A percentile compares a stretch with the other conserved stretches of the same genome.
Conservation (phyloP, 2,329 filamentous ascomycete genomes). For the Talaromyces sp. region DNA sequence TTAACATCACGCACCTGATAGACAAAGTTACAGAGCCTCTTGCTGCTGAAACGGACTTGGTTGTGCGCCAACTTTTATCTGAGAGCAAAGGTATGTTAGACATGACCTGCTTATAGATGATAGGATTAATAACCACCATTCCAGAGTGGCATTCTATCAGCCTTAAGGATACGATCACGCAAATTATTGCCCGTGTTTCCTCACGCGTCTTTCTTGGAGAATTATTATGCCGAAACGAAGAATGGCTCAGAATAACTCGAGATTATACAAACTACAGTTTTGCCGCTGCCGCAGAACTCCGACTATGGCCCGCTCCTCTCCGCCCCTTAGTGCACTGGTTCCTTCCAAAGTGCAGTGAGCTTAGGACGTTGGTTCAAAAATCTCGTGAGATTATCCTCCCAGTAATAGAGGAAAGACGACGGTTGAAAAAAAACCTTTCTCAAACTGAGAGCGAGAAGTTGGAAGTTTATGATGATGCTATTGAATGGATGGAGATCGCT, state of each 20-base stretch:
- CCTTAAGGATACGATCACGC: not conserved
- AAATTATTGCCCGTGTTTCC: conserved; percentile 14
- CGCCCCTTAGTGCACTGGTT: conserved; percentile 40
- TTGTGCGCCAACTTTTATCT: not conserved
- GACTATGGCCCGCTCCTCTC: conserved; percentile 34
- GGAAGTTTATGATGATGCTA: not conserved
- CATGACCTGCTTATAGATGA: not conserved
- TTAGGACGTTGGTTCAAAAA: conserved; percentile 43
- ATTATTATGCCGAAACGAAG: conserved; percentile 10
- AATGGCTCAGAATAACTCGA: conserved; percentile 14
- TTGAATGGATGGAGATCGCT: not conserved
- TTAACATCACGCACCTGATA: conserved; percentile 9
- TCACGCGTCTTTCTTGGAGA: conserved; percentile 17
- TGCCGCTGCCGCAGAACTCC: conserved; percentile 31
- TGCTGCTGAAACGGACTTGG: not conserved
- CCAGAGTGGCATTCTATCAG: conserved; percentile 18
- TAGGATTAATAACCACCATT: not conserved
- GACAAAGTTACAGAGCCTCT: conserved; percentile 25
- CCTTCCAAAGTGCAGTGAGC: conserved; percentile 34
- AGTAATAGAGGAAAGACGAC: not conserved
- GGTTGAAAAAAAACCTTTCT: not conserved
- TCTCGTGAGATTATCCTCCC: conserved; percentile 22
- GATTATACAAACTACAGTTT: conserved; percentile 11
- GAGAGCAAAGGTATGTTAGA: not conserved
- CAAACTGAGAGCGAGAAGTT: not conserved